Evolutionary conservation across 805 yeast genomes (phyloP), one percentile per base, ranked within the genome.

Genomic region (Starmera pachycereana): DNA sequence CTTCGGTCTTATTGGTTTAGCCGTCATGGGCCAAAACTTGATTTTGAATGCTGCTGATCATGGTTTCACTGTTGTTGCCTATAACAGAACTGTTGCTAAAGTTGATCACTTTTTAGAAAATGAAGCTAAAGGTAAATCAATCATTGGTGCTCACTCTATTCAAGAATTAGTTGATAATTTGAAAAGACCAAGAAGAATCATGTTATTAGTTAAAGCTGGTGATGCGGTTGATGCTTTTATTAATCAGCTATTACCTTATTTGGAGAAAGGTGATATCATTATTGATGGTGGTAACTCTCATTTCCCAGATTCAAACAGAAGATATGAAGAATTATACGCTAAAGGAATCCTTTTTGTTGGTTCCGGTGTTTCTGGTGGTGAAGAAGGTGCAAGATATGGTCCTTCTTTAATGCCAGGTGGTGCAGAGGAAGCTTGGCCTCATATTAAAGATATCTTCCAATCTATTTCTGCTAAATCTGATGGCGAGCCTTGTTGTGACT

Each of bases 361-460:
- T 60, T 89, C 96, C 47, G 98, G 98, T 83, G 97, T 92, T 50
- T 90, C 97, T 54, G 98, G 98, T 69, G 98, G 98, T 75, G 98
- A 90, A 72, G 98, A 90, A 67, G 98, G 98, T 76, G 98, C 98
- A 57, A 86, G 98, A 71, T 77, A 84, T 68, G 98, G 98, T 60
- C 98, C 98, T 48, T 89, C 97, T 48, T 76, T 90, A 67, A 90
- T 90, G 98, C 98, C 98, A 56, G 98, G 98, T 80, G 98, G 98
- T 64, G 84, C 87, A 62, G 76, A 72, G 55, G 96, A 85, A 58
- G 98, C 98, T 50, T 90, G 98, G 98, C 97, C 97, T 53, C 94
- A 86, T 70, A 84, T 90, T 62, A 90, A 90, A 80, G 81, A 78
- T 48, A 92, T 90, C 60, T 88, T 90, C 87, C 98, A 90, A 72